Conservation (phyloP, 2,329 filamentous ascomycete species). For the Colletotrichum endophyticum region DNA sequence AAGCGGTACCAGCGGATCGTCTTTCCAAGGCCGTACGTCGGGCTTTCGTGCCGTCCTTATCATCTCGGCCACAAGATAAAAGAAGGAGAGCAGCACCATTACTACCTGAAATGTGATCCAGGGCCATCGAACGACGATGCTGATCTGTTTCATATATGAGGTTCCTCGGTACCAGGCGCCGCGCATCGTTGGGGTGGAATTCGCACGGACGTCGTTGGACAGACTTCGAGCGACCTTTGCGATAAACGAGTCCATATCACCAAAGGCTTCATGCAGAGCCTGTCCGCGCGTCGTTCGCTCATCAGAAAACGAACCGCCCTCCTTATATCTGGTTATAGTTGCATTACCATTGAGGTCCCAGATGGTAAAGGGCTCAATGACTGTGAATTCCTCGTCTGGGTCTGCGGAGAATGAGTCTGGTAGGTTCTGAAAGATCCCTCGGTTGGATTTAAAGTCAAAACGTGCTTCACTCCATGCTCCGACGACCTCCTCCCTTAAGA, state of each 20-base stretch:
- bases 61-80: not conserved
- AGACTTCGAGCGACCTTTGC: not conserved
- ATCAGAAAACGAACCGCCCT: not conserved
- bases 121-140: not conserved
- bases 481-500: not conserved
- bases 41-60: not conserved
- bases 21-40: not conserved
- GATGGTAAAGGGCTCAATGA: not conserved
- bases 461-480: not conserved
- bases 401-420: not conserved
- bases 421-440: not conserved
- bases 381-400: not conserved
- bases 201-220: not conserved
- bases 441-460: accelerated
- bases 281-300: not conserved
- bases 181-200: not conserved
- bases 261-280: not conserved
- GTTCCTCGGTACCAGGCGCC: not conserved
- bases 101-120: not conserved
- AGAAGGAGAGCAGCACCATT: not conserved
- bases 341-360: not conserved
- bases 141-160: not conserved
- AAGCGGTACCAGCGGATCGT: not conserved
- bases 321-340: too few species aligned
- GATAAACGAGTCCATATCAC: not conserved